These are phyloP conservation scores for Linum usitatissimum DNA, from an alignment of 345 rosid genomes.

Conservation along the genomic window DNA sequence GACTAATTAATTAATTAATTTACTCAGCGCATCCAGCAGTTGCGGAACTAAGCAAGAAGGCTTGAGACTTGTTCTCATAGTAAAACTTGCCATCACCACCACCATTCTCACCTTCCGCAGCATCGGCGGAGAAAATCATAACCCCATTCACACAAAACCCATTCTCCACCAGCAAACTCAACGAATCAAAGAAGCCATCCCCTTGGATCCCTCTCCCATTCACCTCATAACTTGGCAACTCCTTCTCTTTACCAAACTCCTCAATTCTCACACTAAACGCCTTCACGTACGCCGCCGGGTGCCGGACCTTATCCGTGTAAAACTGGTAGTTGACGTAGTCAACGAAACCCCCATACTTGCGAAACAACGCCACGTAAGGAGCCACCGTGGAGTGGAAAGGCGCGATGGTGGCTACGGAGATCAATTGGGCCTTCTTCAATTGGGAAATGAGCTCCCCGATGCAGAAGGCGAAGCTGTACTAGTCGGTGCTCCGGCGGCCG, in stretches of 20 bases:
- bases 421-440: slow-evolving; percentile 27
- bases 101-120: slow-evolving; percentile 12
- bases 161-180: slow-evolving; percentile 25
- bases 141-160: slow-evolving; percentile 40
- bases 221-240: slow-evolving; percentile 50
- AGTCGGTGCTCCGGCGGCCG: slow-evolving; percentile 5
- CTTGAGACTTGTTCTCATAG: slow-evolving; percentile 46
- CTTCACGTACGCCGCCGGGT: slow-evolving; percentile 22
- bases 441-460: slow-evolving; percentile 39
- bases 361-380: slow-evolving; percentile 30
- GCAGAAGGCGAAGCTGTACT: slow-evolving; percentile 28
- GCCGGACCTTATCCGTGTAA: slow-evolving; percentile 35
- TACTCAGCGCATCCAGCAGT: no score
- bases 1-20: no score
- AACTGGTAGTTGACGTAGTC: slow-evolving; percentile 51
- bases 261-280: slow-evolving; percentile 23
- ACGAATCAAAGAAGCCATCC: slow-evolving; percentile 37
- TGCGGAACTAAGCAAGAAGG: slow-evolving; percentile 29
- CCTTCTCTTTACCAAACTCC: slow-evolving; percentile 28
- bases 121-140: slow-evolving; percentile 54
- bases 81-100: slow-evolving; percentile 13
- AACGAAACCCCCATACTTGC: slow-evolving; percentile 19
- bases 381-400: slow-evolving; percentile 24
- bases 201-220: slow-evolving; percentile 59
- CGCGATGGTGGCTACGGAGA: slow-evolving; percentile 33